Conservation (phyloP, 176 grass and related monocot species). For the Coix lacrymajobi region DNA sequence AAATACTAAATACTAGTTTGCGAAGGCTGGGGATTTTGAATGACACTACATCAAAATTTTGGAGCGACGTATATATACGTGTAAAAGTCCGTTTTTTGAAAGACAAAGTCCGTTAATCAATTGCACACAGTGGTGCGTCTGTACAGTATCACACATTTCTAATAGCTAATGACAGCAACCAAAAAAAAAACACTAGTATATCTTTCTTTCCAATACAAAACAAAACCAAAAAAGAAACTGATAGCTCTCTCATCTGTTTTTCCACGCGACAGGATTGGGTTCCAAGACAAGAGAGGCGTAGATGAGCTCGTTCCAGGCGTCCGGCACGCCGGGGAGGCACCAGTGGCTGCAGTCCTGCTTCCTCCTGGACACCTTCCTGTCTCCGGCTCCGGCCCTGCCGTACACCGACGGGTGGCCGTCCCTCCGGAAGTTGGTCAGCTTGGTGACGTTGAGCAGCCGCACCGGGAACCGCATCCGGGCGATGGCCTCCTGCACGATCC, state of each 20-base stretch:
- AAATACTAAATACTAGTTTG: too few species aligned
- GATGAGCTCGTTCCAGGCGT: slow-evolving; percentile 94
- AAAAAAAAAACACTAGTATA: too few species aligned
- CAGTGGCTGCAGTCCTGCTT: slow-evolving; percentile 96
- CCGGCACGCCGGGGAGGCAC: slow-evolving; percentile 87
- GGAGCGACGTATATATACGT: too few species aligned
- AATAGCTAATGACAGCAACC: too few species aligned
- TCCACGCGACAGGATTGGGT: not conserved
- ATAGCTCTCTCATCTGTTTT: not conserved
- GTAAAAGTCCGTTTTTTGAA: too few species aligned
- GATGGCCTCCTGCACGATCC: slow-evolving; percentile 66
- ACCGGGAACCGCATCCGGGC: slow-evolving; percentile 64
- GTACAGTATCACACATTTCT: too few species aligned
- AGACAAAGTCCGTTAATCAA: too few species aligned
- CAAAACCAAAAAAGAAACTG: too few species aligned
- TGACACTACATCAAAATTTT: too few species aligned
- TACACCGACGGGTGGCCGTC: slow-evolving; percentile 80
- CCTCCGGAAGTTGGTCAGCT: slow-evolving; percentile 76
- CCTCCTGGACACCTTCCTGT: slow-evolving; percentile 58
- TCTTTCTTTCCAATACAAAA: too few species aligned
- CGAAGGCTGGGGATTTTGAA: too few species aligned
- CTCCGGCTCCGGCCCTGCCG: slow-evolving; percentile 25
- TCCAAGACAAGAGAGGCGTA: slow-evolving; percentile 60
- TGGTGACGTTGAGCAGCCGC: slow-evolving; percentile 68
- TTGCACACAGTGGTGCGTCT: too few species aligned